A percentile compares a stretch with the other conserved stretches of the same genome.
Evolutionary conservation across 192 early-diverging fungal species (phyloP).

Genomic region (Mortierella antarctica): DNA sequence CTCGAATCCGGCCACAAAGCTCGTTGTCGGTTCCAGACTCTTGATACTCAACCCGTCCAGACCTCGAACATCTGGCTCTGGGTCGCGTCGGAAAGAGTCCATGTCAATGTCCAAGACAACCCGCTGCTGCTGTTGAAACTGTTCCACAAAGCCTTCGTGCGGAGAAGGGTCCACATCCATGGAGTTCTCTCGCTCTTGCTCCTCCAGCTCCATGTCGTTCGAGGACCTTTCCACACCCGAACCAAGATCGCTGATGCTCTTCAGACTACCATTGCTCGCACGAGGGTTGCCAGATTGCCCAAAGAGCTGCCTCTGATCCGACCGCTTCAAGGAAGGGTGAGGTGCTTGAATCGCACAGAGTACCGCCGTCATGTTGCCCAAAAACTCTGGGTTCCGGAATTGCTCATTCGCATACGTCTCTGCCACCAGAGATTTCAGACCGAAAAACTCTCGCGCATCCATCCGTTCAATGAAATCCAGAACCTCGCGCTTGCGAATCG

Average conservation of each 20-base stretch:
- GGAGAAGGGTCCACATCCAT: conserved; percentile 24
- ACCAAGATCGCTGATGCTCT: no score
- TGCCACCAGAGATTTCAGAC: conserved; percentile 18
- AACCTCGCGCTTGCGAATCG: conserved; percentile 36
- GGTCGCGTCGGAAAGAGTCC: conserved; percentile 34
- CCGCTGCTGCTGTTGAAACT: conserved; percentile 5
- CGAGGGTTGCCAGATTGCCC: background rate
- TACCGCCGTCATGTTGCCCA: conserved; percentile 34
- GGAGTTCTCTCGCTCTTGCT: background rate
- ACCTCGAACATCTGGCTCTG: conserved; percentile 16
- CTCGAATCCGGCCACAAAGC: conserved; percentile 43
- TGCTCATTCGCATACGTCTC: conserved; percentile 36
- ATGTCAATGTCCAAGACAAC: conserved; percentile 32
- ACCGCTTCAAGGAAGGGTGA: conserved; percentile 13
- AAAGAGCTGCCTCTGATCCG: background rate
- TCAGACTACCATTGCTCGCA: background rate
- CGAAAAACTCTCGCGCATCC: conserved; percentile 24
- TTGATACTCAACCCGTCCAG: conserved; percentile 26
- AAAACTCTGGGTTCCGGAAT: conserved; percentile 35
- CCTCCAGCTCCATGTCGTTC: conserved; percentile 23
- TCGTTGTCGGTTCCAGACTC: conserved; percentile 10
- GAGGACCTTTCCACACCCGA: no score
- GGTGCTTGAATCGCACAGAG: conserved; percentile 25
- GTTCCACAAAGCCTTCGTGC: background rate
- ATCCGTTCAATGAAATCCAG: conserved; percentile 34